Base-by-base conservation (phyloP, 352 stramenopile species). In the Proteromonas lacertae region DNA sequence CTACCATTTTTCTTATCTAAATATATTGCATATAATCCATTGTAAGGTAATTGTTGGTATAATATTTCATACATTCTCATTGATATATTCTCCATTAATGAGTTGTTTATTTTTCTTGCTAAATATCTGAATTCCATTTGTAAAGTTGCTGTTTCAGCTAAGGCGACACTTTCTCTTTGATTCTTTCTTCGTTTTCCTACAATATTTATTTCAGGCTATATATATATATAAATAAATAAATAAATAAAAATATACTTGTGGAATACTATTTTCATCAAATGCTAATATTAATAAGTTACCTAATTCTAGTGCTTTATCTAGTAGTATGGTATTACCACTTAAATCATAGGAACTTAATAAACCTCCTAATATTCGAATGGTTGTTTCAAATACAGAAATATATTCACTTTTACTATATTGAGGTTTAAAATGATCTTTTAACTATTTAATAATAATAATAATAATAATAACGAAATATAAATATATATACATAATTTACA, bases 371-470 rank as follows among this genome's bases (percentile, higher is more conserved):
- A 76, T 73, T 14, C 84, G 72, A 61, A 96, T 98, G 25, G 83
- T 94, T 0, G 81, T 94, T 60, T 98, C 87, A 59, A 96, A 98
- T 14, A 93, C 59, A 16, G 71, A 92, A 8, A 96, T 59, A 12
- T 52, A 41, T 19, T 9, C 4, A 9, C 4, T 26, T 9, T 9
- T 26, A 26, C 4, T 26, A 26, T 9, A 9, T 9, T 26, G 4
- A 9, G 9, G 9, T 9, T 9, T 4, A 26, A 26, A 9, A 4
- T 26, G 4, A 9, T 9, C 23, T 26, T 4, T 4, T 26, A 26
- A 26, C 4, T 26, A 26, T 9, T 26, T 26, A 26, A 9, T 26
- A 26, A 9, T 9, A 26, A 9, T 9, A 21, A 8, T 38, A 29
- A 12, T 48, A 36, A 14, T 57, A 37, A 16, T 54, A 35, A 38